phyloP scores from a whole-genome alignment of 2,329 filamentous ascomycete genomes.

The Fusarium xyrophilum region DNA sequence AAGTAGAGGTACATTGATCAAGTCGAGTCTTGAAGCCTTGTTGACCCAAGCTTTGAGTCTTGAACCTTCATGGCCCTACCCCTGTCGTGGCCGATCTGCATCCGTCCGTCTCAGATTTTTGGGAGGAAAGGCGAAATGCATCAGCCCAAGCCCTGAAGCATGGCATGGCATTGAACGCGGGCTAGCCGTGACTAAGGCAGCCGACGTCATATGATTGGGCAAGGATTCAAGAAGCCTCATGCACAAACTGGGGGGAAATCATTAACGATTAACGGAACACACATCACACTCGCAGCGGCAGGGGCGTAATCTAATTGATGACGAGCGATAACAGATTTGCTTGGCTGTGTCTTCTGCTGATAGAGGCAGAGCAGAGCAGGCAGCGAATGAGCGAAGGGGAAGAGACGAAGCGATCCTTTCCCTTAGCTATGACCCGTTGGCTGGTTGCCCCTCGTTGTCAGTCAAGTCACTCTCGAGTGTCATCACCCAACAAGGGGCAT shows the following conservation, averaged over 20 bases:
- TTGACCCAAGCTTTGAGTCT: neutral
- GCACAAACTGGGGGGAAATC: slow-evolving; percentile 38
- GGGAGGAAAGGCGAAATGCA: slow-evolving; percentile 40
- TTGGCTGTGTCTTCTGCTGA: neutral
- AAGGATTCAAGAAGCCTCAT: slow-evolving; percentile 35
- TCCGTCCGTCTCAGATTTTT: slow-evolving; percentile 49
- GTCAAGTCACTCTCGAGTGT: slow-evolving; percentile 14
- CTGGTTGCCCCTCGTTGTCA: slow-evolving; percentile 18
- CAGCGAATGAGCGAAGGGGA: neutral
- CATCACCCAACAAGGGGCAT: slow-evolving; percentile 33
- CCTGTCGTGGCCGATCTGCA: slow-evolving; percentile 47
- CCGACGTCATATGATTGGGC: slow-evolving; percentile 28
- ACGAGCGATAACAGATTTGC: slow-evolving; percentile 3
- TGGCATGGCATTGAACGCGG: slow-evolving; percentile 34
- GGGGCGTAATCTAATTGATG: slow-evolving; percentile 27
- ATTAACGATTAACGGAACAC: slow-evolving; percentile 39
- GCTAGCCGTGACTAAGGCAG: slow-evolving; percentile 34
- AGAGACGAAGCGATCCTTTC: neutral
- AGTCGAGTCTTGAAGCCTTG: slow-evolving; percentile 19
- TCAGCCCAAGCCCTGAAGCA: slow-evolving; percentile 39
- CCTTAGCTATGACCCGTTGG: neutral
- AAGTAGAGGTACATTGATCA: slow-evolving; percentile 40
- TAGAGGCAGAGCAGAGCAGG: neutral
- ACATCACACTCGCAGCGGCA: slow-evolving; percentile 36
- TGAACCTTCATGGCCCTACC: slow-evolving; percentile 19